phyloP scores from a whole-genome alignment of 306 rosid species.

The Castanea sativa region DNA sequence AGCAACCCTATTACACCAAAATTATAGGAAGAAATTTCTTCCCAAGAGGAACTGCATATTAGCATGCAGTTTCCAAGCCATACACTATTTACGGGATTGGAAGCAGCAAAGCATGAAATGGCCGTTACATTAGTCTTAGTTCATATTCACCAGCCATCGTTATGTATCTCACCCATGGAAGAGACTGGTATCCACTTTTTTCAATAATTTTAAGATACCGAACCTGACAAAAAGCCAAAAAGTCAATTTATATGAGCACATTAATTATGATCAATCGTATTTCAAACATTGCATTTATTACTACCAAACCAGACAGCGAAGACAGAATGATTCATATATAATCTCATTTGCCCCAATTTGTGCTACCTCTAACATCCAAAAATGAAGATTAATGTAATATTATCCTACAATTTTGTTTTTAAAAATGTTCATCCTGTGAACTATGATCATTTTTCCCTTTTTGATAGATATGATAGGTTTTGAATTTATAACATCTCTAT shows the following conservation, averaged over 20 bases:
- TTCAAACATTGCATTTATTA: background rate
- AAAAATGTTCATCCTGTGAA: no score
- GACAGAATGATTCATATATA: background rate
- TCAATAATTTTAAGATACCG: slow-evolving; percentile 94
- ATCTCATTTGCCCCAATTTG: background rate
- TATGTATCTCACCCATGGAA: slow-evolving; percentile 99
- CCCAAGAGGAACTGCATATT: background rate
- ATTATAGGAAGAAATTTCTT: background rate
- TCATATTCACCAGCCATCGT: slow-evolving; percentile 99
- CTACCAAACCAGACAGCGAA: background rate
- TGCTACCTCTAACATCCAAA: no score
- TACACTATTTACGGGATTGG: slow-evolving; percentile 21
- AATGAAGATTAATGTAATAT: no score
- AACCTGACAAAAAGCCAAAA: slow-evolving; percentile 48
- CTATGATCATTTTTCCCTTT: no score
- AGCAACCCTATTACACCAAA: slow-evolving; percentile 4
- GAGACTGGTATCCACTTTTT: slow-evolving; percentile 97
- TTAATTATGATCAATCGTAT: background rate
- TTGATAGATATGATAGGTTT: no score
- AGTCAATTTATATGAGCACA: background rate
- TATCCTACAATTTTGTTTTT: no score
- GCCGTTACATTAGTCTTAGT: slow-evolving; percentile 69
- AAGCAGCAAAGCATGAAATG: slow-evolving; percentile 5
- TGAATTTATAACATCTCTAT: no score
- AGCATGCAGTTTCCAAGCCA: background rate